These are phyloP conservation scores for Candida montana DNA, from an alignment of 805 yeast genomes.

Conservation along the genomic window DNA sequence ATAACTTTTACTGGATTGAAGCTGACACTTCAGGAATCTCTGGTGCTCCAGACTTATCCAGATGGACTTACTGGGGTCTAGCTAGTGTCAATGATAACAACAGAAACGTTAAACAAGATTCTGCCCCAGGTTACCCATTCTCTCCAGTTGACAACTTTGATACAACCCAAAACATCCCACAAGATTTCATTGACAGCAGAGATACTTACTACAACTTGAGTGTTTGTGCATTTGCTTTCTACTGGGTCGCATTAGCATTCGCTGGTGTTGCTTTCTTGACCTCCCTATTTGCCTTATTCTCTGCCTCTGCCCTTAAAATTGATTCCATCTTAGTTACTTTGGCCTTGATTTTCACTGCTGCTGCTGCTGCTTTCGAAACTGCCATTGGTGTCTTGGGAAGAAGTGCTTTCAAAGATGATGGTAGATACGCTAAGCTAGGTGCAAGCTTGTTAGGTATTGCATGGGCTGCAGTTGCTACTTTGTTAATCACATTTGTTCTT, in stretches of 20 bases:
- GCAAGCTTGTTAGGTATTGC: conserved; percentile 53
- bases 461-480: conserved; percentile 64
- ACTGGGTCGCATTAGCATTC: conserved; percentile 55
- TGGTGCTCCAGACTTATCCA: conserved; percentile 45
- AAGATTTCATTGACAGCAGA: conserved; percentile 47
- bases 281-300: conserved; percentile 51
- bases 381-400: conserved; percentile 75
- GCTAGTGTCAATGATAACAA: conserved; percentile 38
- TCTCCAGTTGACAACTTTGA: conserved; percentile 72
- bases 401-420: conserved; percentile 53
- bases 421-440: conserved; percentile 45
- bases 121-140: conserved; percentile 66
- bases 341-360: conserved; percentile 49
- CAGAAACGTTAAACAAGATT: conserved; percentile 31
- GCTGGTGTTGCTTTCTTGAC: conserved; percentile 56
- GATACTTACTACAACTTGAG: conserved; percentile 57
- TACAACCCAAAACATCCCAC: conserved; percentile 48
- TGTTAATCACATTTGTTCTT: conserved; percentile 45
- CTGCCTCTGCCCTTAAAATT: conserved; percentile 48
- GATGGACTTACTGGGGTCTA: conserved; percentile 85
- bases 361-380: conserved; percentile 67
- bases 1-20: conserved; percentile 63
- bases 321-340: conserved; percentile 45
- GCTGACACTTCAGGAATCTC: conserved; percentile 58
- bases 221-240: conserved; percentile 60